phyloP scores from a whole-genome alignment of 345 rosid genomes.

The Gossypium mustelinum region DNA sequence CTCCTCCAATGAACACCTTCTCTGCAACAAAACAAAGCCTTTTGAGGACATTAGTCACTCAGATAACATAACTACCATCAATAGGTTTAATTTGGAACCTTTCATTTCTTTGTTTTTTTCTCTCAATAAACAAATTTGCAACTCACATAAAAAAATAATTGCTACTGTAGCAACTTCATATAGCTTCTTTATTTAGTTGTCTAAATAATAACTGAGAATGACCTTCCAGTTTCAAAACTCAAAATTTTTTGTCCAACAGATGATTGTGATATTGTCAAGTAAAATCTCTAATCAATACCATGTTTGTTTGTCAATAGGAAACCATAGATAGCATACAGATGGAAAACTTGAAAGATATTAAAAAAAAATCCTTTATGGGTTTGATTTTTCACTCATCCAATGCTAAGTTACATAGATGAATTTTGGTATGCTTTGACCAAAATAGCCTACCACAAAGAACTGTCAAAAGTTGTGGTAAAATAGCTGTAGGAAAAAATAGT shows the following conservation, averaged over 20 bases:
- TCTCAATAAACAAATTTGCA: background rate
- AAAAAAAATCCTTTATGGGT: background rate
- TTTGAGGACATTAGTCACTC: constrained; percentile 35
- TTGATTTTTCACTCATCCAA: background rate
- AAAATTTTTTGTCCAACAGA: background rate
- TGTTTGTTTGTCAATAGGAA: background rate
- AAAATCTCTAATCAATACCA: background rate
- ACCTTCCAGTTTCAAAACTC: background rate
- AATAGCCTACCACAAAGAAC: background rate
- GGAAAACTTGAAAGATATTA: background rate
- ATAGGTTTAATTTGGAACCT: background rate
- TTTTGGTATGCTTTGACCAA: background rate
- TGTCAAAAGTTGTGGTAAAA: background rate
- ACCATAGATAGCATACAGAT: background rate
- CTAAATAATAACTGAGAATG: background rate
- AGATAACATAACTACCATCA: background rate
- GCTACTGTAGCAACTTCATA: background rate
- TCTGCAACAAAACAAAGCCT: constrained; percentile 62
- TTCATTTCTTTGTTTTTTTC: background rate
- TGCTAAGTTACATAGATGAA: background rate
- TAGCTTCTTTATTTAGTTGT: background rate
- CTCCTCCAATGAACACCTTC: constrained; percentile 91
- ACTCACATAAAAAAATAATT: background rate
- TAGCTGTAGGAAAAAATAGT: background rate
- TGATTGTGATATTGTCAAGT: background rate